These are phyloP conservation scores for Candida sp. DNA, from an alignment of 1,139 yeast genomes.

Conservation along the genomic window DNA sequence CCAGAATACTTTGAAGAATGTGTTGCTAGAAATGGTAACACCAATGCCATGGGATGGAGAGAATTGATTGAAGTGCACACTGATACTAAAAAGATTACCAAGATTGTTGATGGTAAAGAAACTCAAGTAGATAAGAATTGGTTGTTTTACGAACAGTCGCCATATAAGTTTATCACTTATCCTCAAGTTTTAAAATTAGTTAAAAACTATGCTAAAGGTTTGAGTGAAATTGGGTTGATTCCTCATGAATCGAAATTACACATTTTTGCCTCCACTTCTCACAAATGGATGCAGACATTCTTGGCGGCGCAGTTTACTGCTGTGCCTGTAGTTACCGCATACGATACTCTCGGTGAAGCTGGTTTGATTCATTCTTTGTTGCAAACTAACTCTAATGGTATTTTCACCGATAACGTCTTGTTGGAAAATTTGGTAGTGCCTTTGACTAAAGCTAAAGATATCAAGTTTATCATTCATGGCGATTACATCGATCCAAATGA, in stretches of 20 bases:
- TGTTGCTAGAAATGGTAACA: slow-evolving; percentile 50
- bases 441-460: slow-evolving; percentile 55
- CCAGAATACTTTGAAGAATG: slow-evolving; percentile 70
- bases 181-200: slow-evolving; percentile 50
- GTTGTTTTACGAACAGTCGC: slow-evolving; percentile 78
- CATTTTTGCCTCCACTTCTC: slow-evolving; percentile 82
- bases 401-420: slow-evolving; percentile 80
- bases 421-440: slow-evolving; percentile 69
- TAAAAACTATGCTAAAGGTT: slow-evolving; percentile 68
- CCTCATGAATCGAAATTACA: slow-evolving; percentile 71
- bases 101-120: slow-evolving; percentile 75
- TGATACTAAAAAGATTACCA: slow-evolving; percentile 73
- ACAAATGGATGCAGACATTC: slow-evolving; percentile 87
- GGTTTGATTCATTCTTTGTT: slow-evolving; percentile 86
- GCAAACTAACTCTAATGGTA: slow-evolving; percentile 74
- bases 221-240: slow-evolving; percentile 67
- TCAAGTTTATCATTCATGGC: slow-evolving; percentile 69
- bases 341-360: slow-evolving; percentile 91
- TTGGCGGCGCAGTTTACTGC: slow-evolving; percentile 74
- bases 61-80: slow-evolving; percentile 66
- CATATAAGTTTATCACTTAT: slow-evolving; percentile 65
- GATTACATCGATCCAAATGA: slow-evolving; percentile 62
- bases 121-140: slow-evolving; percentile 77
- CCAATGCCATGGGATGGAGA: slow-evolving; percentile 78
- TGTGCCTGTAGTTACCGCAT: slow-evolving; percentile 92